These are phyloP conservation scores for Rubia peregrina DNA, from an alignment of 305 asterid species.

Conservation along the genomic window DNA sequence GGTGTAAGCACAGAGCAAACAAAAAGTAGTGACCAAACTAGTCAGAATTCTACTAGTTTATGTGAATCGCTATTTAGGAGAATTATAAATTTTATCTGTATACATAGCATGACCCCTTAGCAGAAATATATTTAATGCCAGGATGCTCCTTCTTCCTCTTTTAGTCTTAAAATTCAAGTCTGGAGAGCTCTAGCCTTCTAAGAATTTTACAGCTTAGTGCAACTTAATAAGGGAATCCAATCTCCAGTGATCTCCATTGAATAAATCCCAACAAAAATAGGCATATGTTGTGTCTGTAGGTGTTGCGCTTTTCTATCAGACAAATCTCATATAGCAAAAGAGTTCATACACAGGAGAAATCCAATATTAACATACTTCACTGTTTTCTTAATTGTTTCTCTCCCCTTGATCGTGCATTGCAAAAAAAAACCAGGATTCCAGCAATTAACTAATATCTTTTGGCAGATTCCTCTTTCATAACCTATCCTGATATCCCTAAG, in stretches of 20 bases:
- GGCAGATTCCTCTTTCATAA: not conserved
- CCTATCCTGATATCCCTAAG: conserved; percentile 5
- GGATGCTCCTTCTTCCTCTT: not conserved
- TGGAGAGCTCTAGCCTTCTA: not conserved
- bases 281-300: not conserved
- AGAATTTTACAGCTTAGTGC: not conserved
- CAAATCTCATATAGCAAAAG: not conserved
- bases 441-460: not conserved
- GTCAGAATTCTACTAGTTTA: not conserved
- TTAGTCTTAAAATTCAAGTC: not conserved
- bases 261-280: not conserved
- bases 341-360: not conserved
- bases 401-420: not conserved
- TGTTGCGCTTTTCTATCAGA: not conserved
- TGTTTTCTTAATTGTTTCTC: not conserved
- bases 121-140: not conserved
- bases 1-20: not conserved
- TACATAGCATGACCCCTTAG: not conserved
- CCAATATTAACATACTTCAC: not conserved
- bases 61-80: not conserved
- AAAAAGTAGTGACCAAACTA: not conserved
- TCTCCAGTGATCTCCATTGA: not conserved
- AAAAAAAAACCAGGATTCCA: not conserved
- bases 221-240: not conserved
- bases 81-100: not conserved